Conservation (phyloP, 2,329 filamentous ascomycete species). For the Aureobasidium sp. region DNA sequence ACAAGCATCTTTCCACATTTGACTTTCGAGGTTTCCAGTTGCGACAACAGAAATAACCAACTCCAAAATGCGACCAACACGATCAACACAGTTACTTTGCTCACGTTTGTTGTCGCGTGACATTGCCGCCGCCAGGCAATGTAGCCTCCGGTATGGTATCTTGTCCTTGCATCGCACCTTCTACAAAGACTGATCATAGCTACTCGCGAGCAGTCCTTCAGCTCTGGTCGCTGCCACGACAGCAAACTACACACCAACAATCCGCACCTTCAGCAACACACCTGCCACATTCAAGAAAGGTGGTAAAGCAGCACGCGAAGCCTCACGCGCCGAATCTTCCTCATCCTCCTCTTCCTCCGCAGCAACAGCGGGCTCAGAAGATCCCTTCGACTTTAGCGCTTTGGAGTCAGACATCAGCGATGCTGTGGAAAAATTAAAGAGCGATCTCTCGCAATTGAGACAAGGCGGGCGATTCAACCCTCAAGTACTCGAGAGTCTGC, state of each 20-base stretch:
- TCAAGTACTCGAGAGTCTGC: conserved; percentile 53
- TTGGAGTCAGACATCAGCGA: conserved; percentile 51
- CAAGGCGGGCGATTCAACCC: conserved; percentile 58
- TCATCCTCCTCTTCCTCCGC: conserved; percentile 29
- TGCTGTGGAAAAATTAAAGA: conserved; percentile 50
- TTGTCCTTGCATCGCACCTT: not conserved
- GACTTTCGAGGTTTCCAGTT: not conserved
- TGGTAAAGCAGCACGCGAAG: conserved; percentile 43
- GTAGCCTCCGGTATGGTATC: not conserved
- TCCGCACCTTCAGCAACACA: conserved; percentile 37
- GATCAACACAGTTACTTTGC: conserved; percentile 6
- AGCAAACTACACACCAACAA: not conserved
- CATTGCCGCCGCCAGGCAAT: not conserved
- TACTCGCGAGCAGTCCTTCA: not conserved
- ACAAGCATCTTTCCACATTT: conserved; percentile 6
- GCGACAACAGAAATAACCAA: not conserved
- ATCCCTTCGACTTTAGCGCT: conserved; percentile 55
- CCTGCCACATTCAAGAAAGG: conserved; percentile 44
- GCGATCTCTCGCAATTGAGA: conserved; percentile 55
- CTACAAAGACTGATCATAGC: not conserved
- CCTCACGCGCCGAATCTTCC: conserved; percentile 28
- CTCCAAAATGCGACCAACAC: not conserved
- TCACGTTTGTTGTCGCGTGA: conserved; percentile 4
- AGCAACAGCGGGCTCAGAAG: conserved; percentile 36
- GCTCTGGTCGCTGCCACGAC: not conserved